Percentiles rank a stretch among this genome's conserved stretches.
Conservation (phyloP, 148 eudicot species). For the Chenopodium berlandieri region DNA sequence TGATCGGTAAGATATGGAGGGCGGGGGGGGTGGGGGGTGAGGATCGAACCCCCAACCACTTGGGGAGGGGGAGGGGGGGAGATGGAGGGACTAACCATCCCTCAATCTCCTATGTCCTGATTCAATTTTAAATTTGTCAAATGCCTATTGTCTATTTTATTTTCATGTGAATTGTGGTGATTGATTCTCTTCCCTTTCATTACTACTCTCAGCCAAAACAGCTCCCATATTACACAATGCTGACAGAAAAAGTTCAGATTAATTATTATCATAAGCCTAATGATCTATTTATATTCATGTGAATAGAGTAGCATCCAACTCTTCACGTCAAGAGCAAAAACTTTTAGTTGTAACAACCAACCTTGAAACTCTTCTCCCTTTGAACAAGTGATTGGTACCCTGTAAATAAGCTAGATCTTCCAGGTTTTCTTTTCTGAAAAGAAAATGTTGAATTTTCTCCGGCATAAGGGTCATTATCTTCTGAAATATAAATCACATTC, state of each 20-base stretch:
- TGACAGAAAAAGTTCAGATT: not conserved
- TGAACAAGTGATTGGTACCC: conserved; percentile 79
- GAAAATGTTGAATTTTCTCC: conserved; percentile 42
- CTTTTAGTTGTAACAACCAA: conserved; percentile 31
- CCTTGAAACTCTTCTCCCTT: conserved; percentile 80
- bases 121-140: too few species aligned
- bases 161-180: too few species aligned
- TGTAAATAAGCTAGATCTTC: conserved; percentile 85
- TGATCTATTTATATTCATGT: not conserved
- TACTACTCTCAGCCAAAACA: too few species aligned
- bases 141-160: too few species aligned
- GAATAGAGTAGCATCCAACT: not conserved
- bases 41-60: too few species aligned
- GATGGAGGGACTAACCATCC: too few species aligned
- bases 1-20: too few species aligned
- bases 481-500: conserved; percentile 60
- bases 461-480: conserved; percentile 37
- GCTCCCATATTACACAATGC: too few species aligned
- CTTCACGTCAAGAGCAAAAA: not conserved
- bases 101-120: too few species aligned
- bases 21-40: too few species aligned
- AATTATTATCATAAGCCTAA: not conserved
- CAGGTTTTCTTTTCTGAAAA: conserved; percentile 37
- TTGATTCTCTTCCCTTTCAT: too few species aligned
- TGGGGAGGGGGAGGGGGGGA: too few species aligned